These are phyloP conservation scores for Cyclotella sp. DNA, from an alignment of 108 stramenopile genomes.

Conservation along the genomic window DNA sequence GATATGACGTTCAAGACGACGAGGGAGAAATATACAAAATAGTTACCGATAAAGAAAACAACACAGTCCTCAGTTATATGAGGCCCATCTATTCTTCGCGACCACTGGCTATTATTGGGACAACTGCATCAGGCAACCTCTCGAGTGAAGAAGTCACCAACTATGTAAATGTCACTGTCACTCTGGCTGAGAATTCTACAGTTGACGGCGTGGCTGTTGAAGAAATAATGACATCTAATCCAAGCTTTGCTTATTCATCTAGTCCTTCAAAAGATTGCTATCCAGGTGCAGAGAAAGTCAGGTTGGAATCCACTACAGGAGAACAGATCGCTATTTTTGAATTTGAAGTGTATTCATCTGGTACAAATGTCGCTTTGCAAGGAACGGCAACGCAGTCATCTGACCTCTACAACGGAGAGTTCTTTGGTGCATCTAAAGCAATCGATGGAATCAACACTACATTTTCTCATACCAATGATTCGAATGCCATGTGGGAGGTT, in stretches of 20 bases:
- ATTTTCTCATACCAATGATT: not conserved
- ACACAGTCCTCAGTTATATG: not conserved
- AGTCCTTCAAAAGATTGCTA: not conserved
- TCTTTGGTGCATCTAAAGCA: not conserved
- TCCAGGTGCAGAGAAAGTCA: not conserved
- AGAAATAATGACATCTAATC: not conserved
- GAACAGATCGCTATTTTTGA: not conserved
- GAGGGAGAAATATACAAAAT: not conserved
- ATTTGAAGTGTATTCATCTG: not conserved
- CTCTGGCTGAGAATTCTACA: no score
- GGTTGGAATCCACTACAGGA: constrained; percentile 1
- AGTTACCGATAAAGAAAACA: not conserved
- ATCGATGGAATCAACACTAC: not conserved
- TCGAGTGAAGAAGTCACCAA: not conserved
- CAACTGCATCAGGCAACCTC: no score
- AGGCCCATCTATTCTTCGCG: not conserved
- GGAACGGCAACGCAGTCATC: constrained; percentile 1
- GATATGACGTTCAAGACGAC: not conserved
- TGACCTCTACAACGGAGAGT: not conserved
- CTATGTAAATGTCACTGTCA: not conserved
- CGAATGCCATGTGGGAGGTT: not conserved
- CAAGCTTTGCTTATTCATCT: not conserved
- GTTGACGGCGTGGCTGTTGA: no score
- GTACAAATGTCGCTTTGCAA: not conserved
- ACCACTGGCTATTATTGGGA: not conserved